Evolutionary conservation across 805 yeast genomes (phyloP).

Genomic region (Metschnikowia henanensis): DNA sequence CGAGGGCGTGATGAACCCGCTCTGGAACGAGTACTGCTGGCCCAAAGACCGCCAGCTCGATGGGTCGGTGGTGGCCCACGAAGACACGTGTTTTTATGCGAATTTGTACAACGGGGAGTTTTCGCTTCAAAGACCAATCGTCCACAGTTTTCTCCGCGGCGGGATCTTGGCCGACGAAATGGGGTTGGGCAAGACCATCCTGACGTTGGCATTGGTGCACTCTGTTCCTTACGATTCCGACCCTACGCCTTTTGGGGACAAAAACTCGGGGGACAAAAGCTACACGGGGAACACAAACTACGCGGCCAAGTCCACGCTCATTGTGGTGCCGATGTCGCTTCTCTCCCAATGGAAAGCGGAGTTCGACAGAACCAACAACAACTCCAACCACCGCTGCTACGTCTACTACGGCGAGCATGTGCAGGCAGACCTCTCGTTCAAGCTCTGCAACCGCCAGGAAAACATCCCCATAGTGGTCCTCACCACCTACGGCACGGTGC

Average conservation of each 20-base stretch:
- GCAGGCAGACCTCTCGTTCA: conserved; percentile 47
- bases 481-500: conserved; percentile 87
- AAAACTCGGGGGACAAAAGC: conserved; percentile 59
- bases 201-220: conserved; percentile 72
- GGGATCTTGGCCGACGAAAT: conserved; percentile 95
- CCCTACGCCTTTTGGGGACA: conserved; percentile 13
- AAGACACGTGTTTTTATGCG: conserved; percentile 55
- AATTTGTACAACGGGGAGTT: conserved; percentile 81
- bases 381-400: conserved; percentile 44
- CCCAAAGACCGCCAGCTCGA: conserved; percentile 46
- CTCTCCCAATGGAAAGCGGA: conserved; percentile 92
- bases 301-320: conserved; percentile 71
- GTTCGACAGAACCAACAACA: conserved; percentile 56
- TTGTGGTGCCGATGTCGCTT: conserved; percentile 88
- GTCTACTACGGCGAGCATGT: conserved; percentile 76
- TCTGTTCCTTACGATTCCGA: conserved; percentile 56
- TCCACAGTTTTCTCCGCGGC: conserved; percentile 63
- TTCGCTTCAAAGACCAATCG: conserved; percentile 62
- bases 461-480: conserved; percentile 68
- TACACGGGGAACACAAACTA: conserved; percentile 45
- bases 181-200: conserved; percentile 95
- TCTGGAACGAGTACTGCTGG: conserved; percentile 82
- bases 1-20: conserved; percentile 69
- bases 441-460: conserved; percentile 39
- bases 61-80: conserved; percentile 8